Base-by-base conservation (phyloP, 2,329 filamentous ascomycete species). In the Stemphylium beticola region DNA sequence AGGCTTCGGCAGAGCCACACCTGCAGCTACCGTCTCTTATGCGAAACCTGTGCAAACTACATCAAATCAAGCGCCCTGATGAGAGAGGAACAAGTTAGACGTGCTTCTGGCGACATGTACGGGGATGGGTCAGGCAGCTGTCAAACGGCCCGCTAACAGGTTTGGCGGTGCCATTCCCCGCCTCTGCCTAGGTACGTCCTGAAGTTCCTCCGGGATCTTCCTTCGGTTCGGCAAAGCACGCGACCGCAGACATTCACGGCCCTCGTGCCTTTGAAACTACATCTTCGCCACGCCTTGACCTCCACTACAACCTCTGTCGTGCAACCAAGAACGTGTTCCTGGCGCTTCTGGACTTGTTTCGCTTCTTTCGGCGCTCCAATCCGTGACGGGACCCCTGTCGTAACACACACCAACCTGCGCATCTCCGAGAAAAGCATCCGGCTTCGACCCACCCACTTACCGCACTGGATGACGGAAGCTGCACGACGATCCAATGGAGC, bases 391-490 rank as follows among this genome's bases (percentile, higher is more conserved):
- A 52, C 53, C 54, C 61, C 61, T 56, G 64, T 62, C 49, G 66
- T 68, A 64, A 58, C 61, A 65, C 65, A 57, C 45, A 58, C 53
- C 52, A 61, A 51, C 53, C 62, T 64, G 62, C 60, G 52, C 42
- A 52, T 60, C 54, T 61, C 66, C 62, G 63, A 68, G 61, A 61
- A 60, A 63, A 64, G 57, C 55, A 62, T 48, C 64, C 67, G 62
- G 61, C 60, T 65, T 67, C 64, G 62, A 66, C 65, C 55, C 54
- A 65, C 62, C 59, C 62, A 68, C 61, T 63, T 53, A 55, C 63
- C 59, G 54, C 64, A 59, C 62, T 76, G 72, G 69, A 77, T 76
- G 74, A 66, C 70, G 65, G 71, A 73, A 59, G 67, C 65, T 64
- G 65, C 67, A 64, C 67, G 64, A 60, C 55, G 57, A 52, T 58